These are phyloP conservation scores for Lactarius pseudohatsudake DNA, from an alignment of 768 basidiomycete genomes.

Conservation along the genomic window DNA sequence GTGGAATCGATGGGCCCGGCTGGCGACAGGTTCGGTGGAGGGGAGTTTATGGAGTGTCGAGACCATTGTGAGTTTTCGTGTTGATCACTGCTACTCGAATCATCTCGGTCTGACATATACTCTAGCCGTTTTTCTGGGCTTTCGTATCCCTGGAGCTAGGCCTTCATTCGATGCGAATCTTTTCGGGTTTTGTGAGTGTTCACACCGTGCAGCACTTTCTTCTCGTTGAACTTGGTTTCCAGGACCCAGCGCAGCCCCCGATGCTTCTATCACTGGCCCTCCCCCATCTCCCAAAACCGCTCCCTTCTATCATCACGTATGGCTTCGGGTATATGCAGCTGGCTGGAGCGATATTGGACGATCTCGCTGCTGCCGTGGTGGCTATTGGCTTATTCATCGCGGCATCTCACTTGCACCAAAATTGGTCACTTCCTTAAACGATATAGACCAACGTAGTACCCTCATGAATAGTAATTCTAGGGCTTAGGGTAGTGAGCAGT, in stretches of 20 bases:
- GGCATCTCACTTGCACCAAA: conserved; percentile 11
- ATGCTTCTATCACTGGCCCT: conserved; percentile 58
- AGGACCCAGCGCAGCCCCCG: conserved; percentile 64
- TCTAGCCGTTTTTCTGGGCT: conserved; percentile 79
- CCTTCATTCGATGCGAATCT: conserved; percentile 71
- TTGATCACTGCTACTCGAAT: neutral
- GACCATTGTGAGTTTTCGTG: conserved; percentile 49
- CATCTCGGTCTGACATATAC: conserved; percentile 12
- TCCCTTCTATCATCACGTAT: conserved; percentile 62
- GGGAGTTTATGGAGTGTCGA: conserved; percentile 48
- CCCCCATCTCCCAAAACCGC: conserved; percentile 62
- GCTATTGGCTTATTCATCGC: conserved; percentile 63
- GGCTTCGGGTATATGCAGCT: conserved; percentile 68
- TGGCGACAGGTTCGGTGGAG: conserved; percentile 43
- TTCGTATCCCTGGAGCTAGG: conserved; percentile 71
- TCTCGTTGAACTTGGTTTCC: neutral
- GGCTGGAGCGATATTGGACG: conserved; percentile 65
- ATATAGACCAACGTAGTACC: conserved; percentile 4
- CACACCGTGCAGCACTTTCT: conserved; percentile 3
- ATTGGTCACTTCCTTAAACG: conserved; percentile 14
- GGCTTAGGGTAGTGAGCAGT: neutral
- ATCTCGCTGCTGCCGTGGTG: conserved; percentile 67
- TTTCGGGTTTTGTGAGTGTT: conserved; percentile 61
- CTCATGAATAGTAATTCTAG: conserved; percentile 3
- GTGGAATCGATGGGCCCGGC: conserved; percentile 66